Evolutionary conservation across 192 early-diverging fungal species (phyloP).

Genomic region (Entomortierella lignicola): DNA sequence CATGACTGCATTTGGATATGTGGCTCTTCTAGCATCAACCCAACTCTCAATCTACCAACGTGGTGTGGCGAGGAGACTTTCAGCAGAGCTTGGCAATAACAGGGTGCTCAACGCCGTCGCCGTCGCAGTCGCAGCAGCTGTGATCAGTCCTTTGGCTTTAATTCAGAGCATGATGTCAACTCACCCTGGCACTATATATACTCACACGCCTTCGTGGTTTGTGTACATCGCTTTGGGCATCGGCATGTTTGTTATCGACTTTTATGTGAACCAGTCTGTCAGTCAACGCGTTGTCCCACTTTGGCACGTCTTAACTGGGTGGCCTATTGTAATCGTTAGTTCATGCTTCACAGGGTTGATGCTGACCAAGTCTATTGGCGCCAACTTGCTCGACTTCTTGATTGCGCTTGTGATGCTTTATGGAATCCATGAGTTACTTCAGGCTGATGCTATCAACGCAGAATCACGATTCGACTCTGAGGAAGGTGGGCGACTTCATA

Average conservation of each 20-base stretch:
- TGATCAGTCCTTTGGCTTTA: constrained; percentile 53
- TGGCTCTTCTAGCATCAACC: constrained; percentile 34
- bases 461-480: constrained; percentile 51
- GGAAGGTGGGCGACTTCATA: constrained; percentile 28
- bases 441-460: constrained; percentile 23
- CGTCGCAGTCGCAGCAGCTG: constrained; percentile 32
- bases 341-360: constrained; percentile 43
- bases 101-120: constrained; percentile 41
- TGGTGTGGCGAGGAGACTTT: constrained; percentile 45
- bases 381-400: constrained; percentile 48
- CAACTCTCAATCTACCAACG: constrained; percentile 52
- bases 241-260: constrained; percentile 55
- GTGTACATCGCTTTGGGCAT: constrained; percentile 41
- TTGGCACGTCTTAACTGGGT: constrained; percentile 50
- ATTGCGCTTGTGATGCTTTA: constrained; percentile 48
- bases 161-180: constrained; percentile 40
- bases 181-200: constrained; percentile 13
- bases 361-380: constrained; percentile 52
- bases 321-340: constrained; percentile 53
- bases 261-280: constrained; percentile 54
- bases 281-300: constrained; percentile 40
- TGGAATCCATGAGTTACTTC: constrained; percentile 52
- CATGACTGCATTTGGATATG: constrained; percentile 37
- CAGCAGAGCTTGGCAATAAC: constrained; percentile 52
- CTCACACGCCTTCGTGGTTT: constrained; percentile 38